These are phyloP conservation scores for Plasmodium chabaudi DNA, from an alignment of 169 alveolate genomes.

Conservation along the genomic window DNA sequence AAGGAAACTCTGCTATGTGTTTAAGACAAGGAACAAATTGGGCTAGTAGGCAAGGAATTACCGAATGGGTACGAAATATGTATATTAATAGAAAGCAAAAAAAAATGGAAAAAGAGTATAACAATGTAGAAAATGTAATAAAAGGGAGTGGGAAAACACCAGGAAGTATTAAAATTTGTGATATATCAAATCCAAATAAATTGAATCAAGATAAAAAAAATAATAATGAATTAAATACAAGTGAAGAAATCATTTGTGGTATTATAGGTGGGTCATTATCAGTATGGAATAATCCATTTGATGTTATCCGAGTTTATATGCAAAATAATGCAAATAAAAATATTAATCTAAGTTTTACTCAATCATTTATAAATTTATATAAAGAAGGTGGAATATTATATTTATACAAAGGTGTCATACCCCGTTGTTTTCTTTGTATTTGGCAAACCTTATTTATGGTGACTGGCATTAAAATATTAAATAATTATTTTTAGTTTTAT, in stretches of 20 bases:
- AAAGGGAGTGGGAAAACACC: neutral
- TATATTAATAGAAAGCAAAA: conserved; percentile 32
- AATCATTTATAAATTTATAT: conserved; percentile 49
- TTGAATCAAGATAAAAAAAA: neutral
- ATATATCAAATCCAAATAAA: neutral
- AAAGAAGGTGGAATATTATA: conserved; percentile 78
- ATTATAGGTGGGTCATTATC: conserved; percentile 84
- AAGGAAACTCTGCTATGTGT: conserved; percentile 85
- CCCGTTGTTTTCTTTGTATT: conserved; percentile 82
- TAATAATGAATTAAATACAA: conserved; percentile 1
- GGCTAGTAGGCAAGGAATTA: conserved; percentile 88
- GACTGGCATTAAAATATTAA: conserved; percentile 79
- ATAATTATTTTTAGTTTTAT: conserved; percentile 10
- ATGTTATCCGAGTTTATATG: conserved; percentile 86
- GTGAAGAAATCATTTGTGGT: conserved; percentile 77
- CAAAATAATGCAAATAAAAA: conserved; percentile 85
- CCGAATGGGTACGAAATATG: conserved; percentile 79
- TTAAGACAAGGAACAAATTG: conserved; percentile 87
- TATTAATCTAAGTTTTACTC: conserved; percentile 48
- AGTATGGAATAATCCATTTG: conserved; percentile 88
- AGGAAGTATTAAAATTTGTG: neutral
- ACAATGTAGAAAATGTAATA: neutral
- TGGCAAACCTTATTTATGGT: conserved; percentile 88
- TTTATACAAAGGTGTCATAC: conserved; percentile 82
- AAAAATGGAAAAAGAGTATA: neutral